Conservation (phyloP, 2,329 filamentous ascomycete genomes). For the Monilinia fructicola region DNA sequence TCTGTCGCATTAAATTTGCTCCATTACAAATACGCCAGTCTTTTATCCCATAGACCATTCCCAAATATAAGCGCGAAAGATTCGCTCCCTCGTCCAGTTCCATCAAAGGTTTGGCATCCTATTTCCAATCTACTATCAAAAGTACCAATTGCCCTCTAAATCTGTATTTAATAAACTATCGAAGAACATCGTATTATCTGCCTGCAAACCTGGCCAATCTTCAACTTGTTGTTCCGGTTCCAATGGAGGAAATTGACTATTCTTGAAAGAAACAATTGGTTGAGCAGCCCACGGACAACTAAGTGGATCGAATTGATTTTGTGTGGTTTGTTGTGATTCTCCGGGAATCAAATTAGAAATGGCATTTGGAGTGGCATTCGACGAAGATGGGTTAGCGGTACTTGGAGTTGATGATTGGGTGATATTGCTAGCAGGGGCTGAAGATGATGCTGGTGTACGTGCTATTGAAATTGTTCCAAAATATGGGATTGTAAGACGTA, state of each 20-base stretch:
- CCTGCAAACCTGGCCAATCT: conserved; percentile 33
- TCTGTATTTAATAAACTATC: conserved; percentile 39
- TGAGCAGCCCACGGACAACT: conserved; percentile 11
- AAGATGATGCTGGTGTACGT: conserved; percentile 11
- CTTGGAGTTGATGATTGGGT: background rate
- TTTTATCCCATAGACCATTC: background rate
- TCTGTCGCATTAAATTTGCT: background rate
- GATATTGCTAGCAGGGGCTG: background rate
- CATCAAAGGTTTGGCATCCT: no score
- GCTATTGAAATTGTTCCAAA: conserved; percentile 39
- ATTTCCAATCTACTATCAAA: conserved; percentile 18
- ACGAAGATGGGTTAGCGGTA: background rate
- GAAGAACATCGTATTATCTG: conserved; percentile 39
- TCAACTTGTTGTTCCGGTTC: conserved; percentile 28
- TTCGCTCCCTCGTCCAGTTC: background rate
- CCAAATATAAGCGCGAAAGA: background rate
- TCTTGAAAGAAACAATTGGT: conserved; percentile 34
- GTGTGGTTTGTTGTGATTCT: background rate
- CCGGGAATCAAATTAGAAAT: background rate
- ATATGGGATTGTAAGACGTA: conserved; percentile 40
- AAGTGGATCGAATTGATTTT: background rate
- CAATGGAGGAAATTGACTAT: conserved; percentile 29
- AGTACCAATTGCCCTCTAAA: conserved; percentile 39
- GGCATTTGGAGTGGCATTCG: background rate
- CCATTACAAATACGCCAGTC: background rate